Evolutionary conservation across 257 asterid species (phyloP), one percentile per base, ranked within the genome.

Genomic region (Thymus mandschuricus): DNA sequence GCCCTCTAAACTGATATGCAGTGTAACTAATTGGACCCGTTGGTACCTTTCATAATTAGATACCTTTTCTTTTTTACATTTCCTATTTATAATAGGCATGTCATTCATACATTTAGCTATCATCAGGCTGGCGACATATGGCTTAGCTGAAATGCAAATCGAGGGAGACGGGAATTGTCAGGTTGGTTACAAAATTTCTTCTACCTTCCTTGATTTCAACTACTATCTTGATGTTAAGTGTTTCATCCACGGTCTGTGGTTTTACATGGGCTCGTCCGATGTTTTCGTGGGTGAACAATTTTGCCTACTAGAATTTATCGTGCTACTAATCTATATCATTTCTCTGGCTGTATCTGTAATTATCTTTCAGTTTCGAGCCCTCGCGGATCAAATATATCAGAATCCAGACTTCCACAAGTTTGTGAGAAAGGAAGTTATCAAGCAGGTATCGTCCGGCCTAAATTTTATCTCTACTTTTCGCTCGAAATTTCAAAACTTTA

Each of bases 91-190:
- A 33, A 60, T 67, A 70, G 72, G 71, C 74, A 71, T 74, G 72
- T 43, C 54, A 60, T 74, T 78, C 29, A 70, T 51, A 70, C 71
- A 46, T 76, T 76, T 69, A 40, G 44, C 70, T 75, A 30, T 77
- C 61, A 71, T 72, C 88, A 93, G 98, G 89, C 68, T 94, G 74
- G 64, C 90, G 10, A 84, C 91, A n/a, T 89, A 94, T 80, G 85
- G 94, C 79, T 82, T 94, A 58, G 84, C 95, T 44, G 98, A 94
- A 86, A 55, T 94, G 85, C 96, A 78, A 75, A 94, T 94, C 1
- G 96, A 89, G 73, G 98, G 98, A 78, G 98, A 94, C 69, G 98
- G 98, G 49, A 93, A 94, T 84, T 94, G 98, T 78, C 98, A 94
- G 97, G 98, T 91, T 78, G 52, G 91, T 78, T 67, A 5, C 72